phyloP scores from a whole-genome alignment of 2,329 filamentous ascomycete genomes.

The Nakataea oryzae region DNA sequence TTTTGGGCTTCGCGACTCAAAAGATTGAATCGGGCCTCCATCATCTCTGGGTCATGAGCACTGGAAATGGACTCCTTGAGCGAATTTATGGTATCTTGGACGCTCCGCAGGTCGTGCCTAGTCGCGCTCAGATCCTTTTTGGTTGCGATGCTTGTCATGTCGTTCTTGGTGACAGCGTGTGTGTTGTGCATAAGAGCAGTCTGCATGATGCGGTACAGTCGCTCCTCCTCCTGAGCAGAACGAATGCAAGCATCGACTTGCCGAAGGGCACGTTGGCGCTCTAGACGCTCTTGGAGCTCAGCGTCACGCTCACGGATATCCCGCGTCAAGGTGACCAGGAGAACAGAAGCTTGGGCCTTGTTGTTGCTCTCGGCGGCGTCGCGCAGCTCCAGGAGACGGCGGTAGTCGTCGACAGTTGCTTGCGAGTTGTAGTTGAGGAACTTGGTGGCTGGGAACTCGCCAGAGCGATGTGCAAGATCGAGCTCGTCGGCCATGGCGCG shows the following conservation, averaged over 20 bases:
- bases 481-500: conserved; percentile 3
- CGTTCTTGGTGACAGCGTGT: background rate
- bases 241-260: conserved; percentile 2
- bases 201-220: conserved; percentile 1
- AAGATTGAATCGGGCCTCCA: background rate
- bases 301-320: conserved; percentile 1
- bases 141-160: background rate
- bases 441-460: conserved; percentile 3
- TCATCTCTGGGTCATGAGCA: background rate
- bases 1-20: background rate
- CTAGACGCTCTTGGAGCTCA: conserved; percentile 1
- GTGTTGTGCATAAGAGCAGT: conserved; percentile 1
- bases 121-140: background rate
- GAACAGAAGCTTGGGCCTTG: background rate
- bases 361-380: background rate
- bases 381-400: background rate
- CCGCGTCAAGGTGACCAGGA: conserved; percentile 1
- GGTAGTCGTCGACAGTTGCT: conserved; percentile 1
- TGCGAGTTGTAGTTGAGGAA: conserved; percentile 2
- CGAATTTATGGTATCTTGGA: background rate
- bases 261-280: background rate
- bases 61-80: background rate
- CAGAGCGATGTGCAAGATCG: background rate
- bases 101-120: background rate
- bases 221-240: conserved; percentile 2